Base-by-base conservation (phyloP, 805 yeast species). In the Isabelozyma heimii region DNA sequence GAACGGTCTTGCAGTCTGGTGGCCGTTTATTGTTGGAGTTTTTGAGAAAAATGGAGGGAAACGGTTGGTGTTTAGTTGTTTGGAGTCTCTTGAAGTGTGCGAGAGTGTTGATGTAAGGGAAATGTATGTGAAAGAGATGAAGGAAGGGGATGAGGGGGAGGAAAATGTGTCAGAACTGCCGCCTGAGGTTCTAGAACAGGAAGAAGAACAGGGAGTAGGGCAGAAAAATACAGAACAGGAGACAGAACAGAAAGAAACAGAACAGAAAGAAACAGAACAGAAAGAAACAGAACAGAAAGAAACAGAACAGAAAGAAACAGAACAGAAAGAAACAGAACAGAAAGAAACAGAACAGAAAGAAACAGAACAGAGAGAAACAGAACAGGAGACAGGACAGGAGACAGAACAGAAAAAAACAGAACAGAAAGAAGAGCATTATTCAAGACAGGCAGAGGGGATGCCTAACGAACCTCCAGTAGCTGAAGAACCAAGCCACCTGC, bases 1-100 rank as follows among this genome's bases (percentile, higher is more conserved):
- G 0, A 58, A 62, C 12, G 73, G 75, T 1, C 47, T 72, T 12
- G 63, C 53, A 0, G 55, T 72, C 3, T 54, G 50, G 27, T 70
- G 77, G 76, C 77, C 77, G 0, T 67, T 59, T 52, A 67, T 61
- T 0, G 46, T 71, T 42, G 74, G 73, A 0, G 24, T 66, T 2
- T 69, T 70, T 40, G 28, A 40, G 10, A 44, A 35, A 4, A 49
- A 43, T 1, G n/a, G 43, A 16, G 47, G 44, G 2, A 42, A 48
- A 15, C 53, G 45, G 33, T 48, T 66, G 43, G 51, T 61, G 0
- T 49, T 62, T 20, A 60, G 64, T 27, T 63, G 71, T 0, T 55
- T 73, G 47, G 56, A 46, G 9, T 52, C 60, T 8, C 57, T 72
- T 30, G 62, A 60, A 5, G 49, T 54, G 12, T 37, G 35, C n/a